phyloP scores from a whole-genome alignment of 2,329 filamentous ascomycete species.

The Ceratocystis lukuohia region DNA sequence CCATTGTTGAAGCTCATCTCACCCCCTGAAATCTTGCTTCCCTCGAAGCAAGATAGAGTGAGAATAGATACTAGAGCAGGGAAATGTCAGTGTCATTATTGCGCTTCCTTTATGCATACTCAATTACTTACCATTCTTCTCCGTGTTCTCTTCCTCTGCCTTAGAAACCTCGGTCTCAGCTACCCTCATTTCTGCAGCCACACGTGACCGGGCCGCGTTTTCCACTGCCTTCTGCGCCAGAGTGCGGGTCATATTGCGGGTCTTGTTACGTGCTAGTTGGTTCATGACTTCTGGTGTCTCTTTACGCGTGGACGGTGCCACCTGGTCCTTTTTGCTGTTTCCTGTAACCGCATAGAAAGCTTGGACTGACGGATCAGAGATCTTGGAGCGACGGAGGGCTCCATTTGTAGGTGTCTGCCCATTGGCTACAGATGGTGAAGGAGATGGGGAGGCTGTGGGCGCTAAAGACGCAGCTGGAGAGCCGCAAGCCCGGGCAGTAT shows the following conservation, averaged over 20 bases:
- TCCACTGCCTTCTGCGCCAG: background rate
- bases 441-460: background rate
- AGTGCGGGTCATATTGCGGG: background rate
- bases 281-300: conserved; percentile 6
- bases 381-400: background rate
- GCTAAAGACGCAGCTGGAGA: background rate
- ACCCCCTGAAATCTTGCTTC: background rate
- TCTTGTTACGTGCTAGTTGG: conserved; percentile 1
- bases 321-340: conserved; percentile 6
- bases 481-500: background rate
- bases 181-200: background rate
- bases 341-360: conserved; percentile 2
- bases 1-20: background rate
- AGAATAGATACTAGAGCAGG: background rate
- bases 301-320: background rate
- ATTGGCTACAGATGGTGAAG: background rate
- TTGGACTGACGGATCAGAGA: background rate
- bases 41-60: background rate
- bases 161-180: background rate
- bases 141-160: background rate
- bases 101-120: no score
- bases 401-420: background rate
- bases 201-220: background rate
- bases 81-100: background rate
- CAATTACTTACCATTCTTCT: background rate